phyloP scores from a whole-genome alignment of 495 filamentous ascomycete genomes.

The Daldinia childiae region DNA sequence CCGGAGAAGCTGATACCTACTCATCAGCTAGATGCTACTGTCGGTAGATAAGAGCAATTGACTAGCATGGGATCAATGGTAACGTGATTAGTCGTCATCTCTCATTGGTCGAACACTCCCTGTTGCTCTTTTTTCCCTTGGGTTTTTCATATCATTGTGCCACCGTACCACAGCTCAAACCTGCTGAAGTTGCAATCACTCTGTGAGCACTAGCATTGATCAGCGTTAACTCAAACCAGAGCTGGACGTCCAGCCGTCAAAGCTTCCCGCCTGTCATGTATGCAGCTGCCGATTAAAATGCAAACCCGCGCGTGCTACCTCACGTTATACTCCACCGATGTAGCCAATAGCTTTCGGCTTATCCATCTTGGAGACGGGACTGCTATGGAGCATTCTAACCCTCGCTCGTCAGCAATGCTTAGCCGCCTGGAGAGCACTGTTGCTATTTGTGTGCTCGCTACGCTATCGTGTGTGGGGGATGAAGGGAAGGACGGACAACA shows the following conservation, averaged over 20 bases:
- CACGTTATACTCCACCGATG: slow-evolving; percentile 40
- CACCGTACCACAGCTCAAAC: slow-evolving; percentile 35
- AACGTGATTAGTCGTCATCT: slow-evolving; percentile 38
- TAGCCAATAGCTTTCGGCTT: slow-evolving; percentile 34
- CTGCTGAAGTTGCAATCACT: slow-evolving; percentile 31
- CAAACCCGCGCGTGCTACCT: slow-evolving; percentile 39
- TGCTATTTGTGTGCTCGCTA: slow-evolving; percentile 1
- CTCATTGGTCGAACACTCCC: slow-evolving; percentile 24
- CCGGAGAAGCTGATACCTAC: slow-evolving; percentile 12
- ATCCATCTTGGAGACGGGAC: slow-evolving; percentile 24
- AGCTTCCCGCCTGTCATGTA: slow-evolving; percentile 43
- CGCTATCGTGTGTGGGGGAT: slow-evolving; percentile 4
- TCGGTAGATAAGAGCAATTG: slow-evolving; percentile 37
- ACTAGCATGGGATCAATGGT: slow-evolving; percentile 34
- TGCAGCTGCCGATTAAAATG: slow-evolving; percentile 41
- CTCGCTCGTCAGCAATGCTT: slow-evolving; percentile 37
- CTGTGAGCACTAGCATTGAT: slow-evolving; percentile 42
- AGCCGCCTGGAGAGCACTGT: slow-evolving; percentile 27
- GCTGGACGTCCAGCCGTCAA: slow-evolving; percentile 43
- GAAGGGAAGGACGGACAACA: slow-evolving; percentile 18
- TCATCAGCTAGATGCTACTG: slow-evolving; percentile 11
- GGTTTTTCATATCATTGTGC: slow-evolving; percentile 31
- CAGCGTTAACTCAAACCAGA: slow-evolving; percentile 35
- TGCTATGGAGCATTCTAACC: slow-evolving; percentile 1
- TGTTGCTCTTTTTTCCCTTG: slow-evolving; percentile 3